Percentiles rank a stretch among this genome's conserved stretches.
Conservation (phyloP, 495 filamentous ascomycete species). For the Neurospora sp. region DNA sequence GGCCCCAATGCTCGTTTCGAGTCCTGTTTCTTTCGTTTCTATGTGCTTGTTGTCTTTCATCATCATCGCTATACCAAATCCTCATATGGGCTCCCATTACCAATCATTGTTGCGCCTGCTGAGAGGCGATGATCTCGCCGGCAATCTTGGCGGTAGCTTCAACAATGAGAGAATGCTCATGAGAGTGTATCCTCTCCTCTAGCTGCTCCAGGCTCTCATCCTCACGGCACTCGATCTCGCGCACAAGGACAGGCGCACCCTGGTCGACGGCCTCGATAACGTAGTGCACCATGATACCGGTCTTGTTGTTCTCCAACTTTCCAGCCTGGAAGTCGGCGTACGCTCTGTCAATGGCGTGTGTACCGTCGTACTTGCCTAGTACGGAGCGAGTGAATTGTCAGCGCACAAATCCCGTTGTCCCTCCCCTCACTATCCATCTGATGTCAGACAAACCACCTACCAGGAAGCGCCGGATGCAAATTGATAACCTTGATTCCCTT, state of each 20-base stretch:
- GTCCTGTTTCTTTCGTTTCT: background rate
- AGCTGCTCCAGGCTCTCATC: conserved; percentile 58
- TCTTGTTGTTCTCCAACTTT: conserved; percentile 54
- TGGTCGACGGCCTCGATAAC: conserved; percentile 79
- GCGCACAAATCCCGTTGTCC: background rate
- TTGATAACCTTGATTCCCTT: conserved; percentile 67
- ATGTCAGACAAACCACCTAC: conserved; percentile 3
- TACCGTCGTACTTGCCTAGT: conserved; percentile 62
- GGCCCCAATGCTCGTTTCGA: background rate
- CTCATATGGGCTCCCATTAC: background rate
- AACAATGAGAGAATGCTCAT: conserved; percentile 62
- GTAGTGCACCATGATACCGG: conserved; percentile 90
- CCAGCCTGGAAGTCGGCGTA: conserved; percentile 64
- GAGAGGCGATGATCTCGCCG: conserved; percentile 21
- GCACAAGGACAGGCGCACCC: conserved; percentile 61
- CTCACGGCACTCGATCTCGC: conserved; percentile 58
- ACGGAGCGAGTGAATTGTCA: background rate
- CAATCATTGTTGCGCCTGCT: background rate
- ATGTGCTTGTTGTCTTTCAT: background rate
- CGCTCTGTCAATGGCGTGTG: conserved; percentile 68
- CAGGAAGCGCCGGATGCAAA: conserved; percentile 69
- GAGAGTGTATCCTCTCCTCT: conserved; percentile 57
- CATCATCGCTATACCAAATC: background rate
- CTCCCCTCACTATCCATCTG: background rate
- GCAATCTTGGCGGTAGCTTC: conserved; percentile 52